Evolutionary conservation across 1,284 basidiomycete species (phyloP), one percentile per base, ranked within the genome.

Genomic region (Gymnopus androsaceus): DNA sequence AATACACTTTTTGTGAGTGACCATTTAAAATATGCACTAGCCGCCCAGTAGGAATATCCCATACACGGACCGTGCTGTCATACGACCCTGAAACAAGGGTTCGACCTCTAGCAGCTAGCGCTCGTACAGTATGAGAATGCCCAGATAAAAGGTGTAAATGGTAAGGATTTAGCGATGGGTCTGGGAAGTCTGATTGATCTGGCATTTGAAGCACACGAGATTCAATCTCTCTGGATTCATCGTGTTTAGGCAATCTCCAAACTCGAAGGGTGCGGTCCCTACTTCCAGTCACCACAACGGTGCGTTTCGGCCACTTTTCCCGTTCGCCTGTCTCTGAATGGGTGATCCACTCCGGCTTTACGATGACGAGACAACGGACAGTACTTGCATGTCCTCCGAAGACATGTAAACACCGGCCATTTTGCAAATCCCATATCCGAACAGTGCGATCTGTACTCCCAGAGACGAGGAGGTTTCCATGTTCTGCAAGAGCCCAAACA

Each of bases 341-440:
- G n/a, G 31, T 36, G 4, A 92, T 78, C 80, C 80, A 81, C 69
- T 94, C 92, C 1, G 92, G 92, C 66, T 92, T 90, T 51, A 95
- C 90, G 59, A 95, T 92, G n/a, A 91, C 87, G 25, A 95, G 77
- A 71, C 93, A 94, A 44, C 92, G 82, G 28, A 98, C 94, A 0
- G 95, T 98, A 64, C 91, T 94, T 21, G 92, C 95, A 72, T 98
- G 95, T 0, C 95, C 95, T 36, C 90, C 87, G 69, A 98, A 97
- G 34, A 94, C 84, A 71, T 97, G 95, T 2, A 89, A 93, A 69
- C 92, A 94, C 14, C 79, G 78, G 2, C 90, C 89, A 7, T 83
- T 87, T 33, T 81, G 75, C 51, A 97, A 77, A 69, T 96, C 88
- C 95, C 95, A 98, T 48, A 97, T 89, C 42, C 95, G 84, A 37